Conservation (phyloP, 2,329 filamentous ascomycete species). For the Diaporthe caulivora region DNA sequence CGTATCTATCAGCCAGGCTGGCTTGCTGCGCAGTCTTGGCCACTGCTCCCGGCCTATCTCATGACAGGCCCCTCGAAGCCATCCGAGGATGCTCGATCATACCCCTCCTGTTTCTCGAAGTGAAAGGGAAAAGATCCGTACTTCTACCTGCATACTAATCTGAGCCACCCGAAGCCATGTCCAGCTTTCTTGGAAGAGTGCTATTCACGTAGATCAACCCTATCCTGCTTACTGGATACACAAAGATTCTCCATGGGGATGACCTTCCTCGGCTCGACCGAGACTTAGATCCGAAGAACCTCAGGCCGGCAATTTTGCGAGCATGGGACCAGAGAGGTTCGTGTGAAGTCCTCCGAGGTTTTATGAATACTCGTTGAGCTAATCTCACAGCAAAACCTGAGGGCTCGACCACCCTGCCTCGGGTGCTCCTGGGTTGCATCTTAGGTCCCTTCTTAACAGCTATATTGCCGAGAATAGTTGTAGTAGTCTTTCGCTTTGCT, state of each 20-base stretch:
- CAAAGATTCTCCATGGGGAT: conserved; percentile 41
- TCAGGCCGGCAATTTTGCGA: conserved; percentile 43
- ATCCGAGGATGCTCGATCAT: conserved; percentile 43
- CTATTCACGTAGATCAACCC: conserved; percentile 52
- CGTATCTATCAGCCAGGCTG: conserved; percentile 44
- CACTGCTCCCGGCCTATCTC: conserved; percentile 26
- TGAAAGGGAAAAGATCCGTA: conserved; percentile 39
- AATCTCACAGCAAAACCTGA: conserved; percentile 44
- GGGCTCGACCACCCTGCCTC: conserved; percentile 45
- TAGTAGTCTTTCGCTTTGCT: conserved; percentile 55
- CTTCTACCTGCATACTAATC: conserved; percentile 34
- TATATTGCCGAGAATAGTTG: conserved; percentile 51
- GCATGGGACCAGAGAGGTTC: conserved; percentile 47
- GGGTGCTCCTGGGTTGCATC: conserved; percentile 48
- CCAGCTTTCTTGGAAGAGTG: conserved; percentile 44
- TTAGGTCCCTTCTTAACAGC: conserved; percentile 47
- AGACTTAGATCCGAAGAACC: conserved; percentile 42
- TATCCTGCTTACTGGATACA: conserved; percentile 48
- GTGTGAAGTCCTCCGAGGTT: conserved; percentile 1
- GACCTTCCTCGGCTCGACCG: conserved; percentile 46
- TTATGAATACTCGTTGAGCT: neutral
- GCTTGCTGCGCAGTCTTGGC: conserved; percentile 41
- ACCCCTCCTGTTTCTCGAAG: conserved; percentile 42
- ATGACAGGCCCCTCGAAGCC: neutral
- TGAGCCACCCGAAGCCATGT: conserved; percentile 46